phyloP scores from a whole-genome alignment of 2,329 filamentous ascomycete species.

The Cytospora leucostoma region DNA sequence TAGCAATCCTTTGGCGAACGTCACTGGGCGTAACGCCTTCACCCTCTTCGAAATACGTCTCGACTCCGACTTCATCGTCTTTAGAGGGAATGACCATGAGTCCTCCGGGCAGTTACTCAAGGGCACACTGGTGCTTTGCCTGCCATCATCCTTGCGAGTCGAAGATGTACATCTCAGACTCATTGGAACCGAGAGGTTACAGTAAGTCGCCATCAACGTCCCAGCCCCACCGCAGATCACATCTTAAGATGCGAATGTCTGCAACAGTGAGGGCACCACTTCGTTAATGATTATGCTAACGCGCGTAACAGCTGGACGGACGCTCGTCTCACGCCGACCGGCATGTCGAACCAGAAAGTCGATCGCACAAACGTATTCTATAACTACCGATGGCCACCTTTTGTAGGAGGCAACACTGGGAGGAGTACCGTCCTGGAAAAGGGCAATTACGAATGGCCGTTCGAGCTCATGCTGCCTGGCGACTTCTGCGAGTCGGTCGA shows the following conservation, averaged over 20 bases:
- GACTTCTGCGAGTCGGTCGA: constrained; percentile 84
- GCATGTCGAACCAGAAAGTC: constrained; percentile 59
- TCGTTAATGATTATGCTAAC: constrained; percentile 21
- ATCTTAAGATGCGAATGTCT: background rate
- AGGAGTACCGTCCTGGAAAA: constrained; percentile 63
- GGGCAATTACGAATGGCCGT: constrained; percentile 83
- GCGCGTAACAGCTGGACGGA: constrained; percentile 50
- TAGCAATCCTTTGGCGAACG: constrained; percentile 53
- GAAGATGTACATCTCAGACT: constrained; percentile 74
- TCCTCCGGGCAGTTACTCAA: constrained; percentile 74
- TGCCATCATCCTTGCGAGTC: constrained; percentile 67
- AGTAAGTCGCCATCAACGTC: constrained; percentile 51
- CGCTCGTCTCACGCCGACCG: constrained; percentile 55
- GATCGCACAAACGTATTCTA: constrained; percentile 63
- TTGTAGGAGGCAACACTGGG: constrained; percentile 58
- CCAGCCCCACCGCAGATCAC: background rate
- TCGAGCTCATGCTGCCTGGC: constrained; percentile 73
- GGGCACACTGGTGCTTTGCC: constrained; percentile 72
- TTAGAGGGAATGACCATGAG: constrained; percentile 74
- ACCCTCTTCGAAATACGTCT: constrained; percentile 64
- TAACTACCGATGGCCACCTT: constrained; percentile 68
- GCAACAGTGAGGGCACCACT: background rate
- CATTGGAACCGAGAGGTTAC: constrained; percentile 67
- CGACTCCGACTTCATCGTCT: constrained; percentile 77
- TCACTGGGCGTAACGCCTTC: constrained; percentile 52